Evolutionary conservation across 345 rosid genomes (phyloP), one percentile per base, ranked within the genome.

Genomic region (Balakata baccata): DNA sequence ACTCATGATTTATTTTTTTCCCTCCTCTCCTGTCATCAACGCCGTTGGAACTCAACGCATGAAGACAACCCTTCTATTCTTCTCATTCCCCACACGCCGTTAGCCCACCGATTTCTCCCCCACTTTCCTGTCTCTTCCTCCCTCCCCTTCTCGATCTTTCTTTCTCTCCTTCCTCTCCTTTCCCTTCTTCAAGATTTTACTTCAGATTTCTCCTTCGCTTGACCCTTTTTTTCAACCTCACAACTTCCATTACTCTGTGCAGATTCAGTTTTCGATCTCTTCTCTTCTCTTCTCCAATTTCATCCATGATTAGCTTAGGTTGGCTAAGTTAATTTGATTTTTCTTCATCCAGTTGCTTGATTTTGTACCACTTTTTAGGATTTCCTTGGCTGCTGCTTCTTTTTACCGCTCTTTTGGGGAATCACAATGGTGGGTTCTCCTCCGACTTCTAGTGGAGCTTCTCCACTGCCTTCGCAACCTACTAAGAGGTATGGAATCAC

Each of bases 401-500:
- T 23, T 57, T 43, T 41, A 3, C 6, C 3, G 17, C 17, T 22
- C 39, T 29, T 29, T 2, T 29, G 13, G 13, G 13, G 16, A 43
- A 20, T 62, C 63, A 68, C 47, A 51, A 78, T 68, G 81, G 74
- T 16, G 66, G 81, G 58, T 53, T 73, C 71, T 54, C 34, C 34
- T 29, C 74, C 60, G 66, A 45, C 39, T 73, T 65, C 74, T 0
- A 46, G 41, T 14, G 66, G 43, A 9, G 64, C 45, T 66, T 38
- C 77, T 25, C 37, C 49, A 3, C 14, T 43, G 17, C 70, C 57
- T 18, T 20, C 76, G 10, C 53, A 39, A 16, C 12, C 49, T 43
- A 29, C 52, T 63, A 69, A 58, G 66, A 79, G 46, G 65, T 70
- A 25, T 14, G 82, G 70, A 20, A 61, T 75, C 68, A 75, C 79